These are phyloP conservation scores for Lunularia cruciata DNA, from an alignment of 225 moss, liverwort and hornwort genomes.

Conservation along the genomic window DNA sequence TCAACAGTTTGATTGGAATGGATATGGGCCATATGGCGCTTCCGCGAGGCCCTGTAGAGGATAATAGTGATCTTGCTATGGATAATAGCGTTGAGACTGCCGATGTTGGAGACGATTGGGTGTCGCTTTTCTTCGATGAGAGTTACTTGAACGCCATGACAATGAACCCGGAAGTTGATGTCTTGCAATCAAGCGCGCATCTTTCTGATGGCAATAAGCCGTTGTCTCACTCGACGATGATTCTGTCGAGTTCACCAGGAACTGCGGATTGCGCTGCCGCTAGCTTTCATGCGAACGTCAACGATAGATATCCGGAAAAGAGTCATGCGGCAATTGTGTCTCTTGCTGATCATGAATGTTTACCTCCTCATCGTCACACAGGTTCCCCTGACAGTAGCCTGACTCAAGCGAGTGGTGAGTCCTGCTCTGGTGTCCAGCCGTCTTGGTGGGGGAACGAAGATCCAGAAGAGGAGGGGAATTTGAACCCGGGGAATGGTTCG, in stretches of 20 bases:
- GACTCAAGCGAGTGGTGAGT: conserved; percentile 41
- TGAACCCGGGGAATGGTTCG: background rate
- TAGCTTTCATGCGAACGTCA: background rate
- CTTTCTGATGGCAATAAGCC: background rate
- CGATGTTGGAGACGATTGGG: conserved; percentile 71
- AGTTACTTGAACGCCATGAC: conserved; percentile 28
- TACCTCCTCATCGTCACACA: background rate
- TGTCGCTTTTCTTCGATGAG: conserved; percentile 52
- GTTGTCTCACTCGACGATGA: conserved; percentile 15
- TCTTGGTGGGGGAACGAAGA: conserved; percentile 42
- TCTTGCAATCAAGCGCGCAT: background rate
- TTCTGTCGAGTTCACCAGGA: conserved; percentile 18
- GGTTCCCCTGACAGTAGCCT: conserved; percentile 41
- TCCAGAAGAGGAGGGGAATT: conserved; percentile 19
- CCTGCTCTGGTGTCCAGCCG: conserved; percentile 36
- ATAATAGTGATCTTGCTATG: background rate
- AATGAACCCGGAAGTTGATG: conserved; percentile 19
- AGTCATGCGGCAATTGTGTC: background rate
- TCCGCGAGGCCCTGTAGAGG: conserved; percentile 1
- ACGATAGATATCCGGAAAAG: background rate
- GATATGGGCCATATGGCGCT: conserved; percentile 5
- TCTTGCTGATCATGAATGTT: background rate
- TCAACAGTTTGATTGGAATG: background rate
- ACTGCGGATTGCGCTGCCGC: background rate
- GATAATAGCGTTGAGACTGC: background rate